Conservation (phyloP, 371 early-diverging fungal genomes). For the Mucor lusitanicus region DNA sequence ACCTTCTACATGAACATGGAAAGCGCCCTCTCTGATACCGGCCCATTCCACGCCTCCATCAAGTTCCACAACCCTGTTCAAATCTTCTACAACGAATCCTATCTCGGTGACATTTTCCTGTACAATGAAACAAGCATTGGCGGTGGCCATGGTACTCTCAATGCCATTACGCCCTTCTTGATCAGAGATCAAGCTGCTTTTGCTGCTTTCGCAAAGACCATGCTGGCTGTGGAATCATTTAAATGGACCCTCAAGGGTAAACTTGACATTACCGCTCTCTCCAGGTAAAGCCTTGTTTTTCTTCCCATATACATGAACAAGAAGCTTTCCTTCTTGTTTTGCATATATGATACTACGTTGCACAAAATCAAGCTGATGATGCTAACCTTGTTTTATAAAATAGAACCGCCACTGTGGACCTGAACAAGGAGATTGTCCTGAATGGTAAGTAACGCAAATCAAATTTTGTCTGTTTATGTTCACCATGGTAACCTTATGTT, state of each 20-base stretch:
- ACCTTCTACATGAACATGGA: constrained; percentile 55
- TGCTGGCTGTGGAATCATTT: constrained; percentile 55
- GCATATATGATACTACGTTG: too few relatives aligned
- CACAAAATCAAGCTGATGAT: neutral
- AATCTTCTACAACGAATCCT: constrained; percentile 42
- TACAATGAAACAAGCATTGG: constrained; percentile 49
- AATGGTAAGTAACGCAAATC: constrained; percentile 24
- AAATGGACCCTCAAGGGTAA: constrained; percentile 60
- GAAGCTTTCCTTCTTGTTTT: too few relatives aligned
- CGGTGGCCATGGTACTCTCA: constrained; percentile 50
- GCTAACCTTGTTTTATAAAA: constrained; percentile 29
- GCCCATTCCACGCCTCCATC: constrained; percentile 58
- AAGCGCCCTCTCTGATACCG: constrained; percentile 54
- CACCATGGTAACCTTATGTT: too few relatives aligned
- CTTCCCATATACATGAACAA: neutral
- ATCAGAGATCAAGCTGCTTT: constrained; percentile 51
- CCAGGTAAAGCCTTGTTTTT: constrained; percentile 42
- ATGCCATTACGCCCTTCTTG: constrained; percentile 44
- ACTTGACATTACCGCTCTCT: constrained; percentile 59
- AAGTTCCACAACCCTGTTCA: constrained; percentile 47
- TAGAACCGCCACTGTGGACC: constrained; percentile 46
- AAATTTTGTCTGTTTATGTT: too few relatives aligned
- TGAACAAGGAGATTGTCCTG: constrained; percentile 43
- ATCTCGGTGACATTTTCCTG: constrained; percentile 55
- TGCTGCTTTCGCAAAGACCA: constrained; percentile 52